These are phyloP conservation scores for Cairneyella variabilis DNA, from an alignment of 495 filamentous ascomycete genomes.

Conservation along the genomic window DNA sequence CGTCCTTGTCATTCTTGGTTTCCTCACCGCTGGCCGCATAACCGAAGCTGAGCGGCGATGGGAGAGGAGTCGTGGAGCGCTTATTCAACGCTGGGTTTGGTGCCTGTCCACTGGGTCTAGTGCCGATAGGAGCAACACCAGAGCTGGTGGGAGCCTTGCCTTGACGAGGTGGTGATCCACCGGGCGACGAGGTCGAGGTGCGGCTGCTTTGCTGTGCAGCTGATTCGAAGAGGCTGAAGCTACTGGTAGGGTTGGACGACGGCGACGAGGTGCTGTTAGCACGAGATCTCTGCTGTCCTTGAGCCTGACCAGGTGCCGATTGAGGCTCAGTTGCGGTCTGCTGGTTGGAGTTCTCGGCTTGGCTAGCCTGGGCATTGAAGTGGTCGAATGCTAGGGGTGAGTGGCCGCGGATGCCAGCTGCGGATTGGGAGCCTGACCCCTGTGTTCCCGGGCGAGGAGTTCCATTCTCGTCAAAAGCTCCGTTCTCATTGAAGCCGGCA, in stretches of 20 bases:
- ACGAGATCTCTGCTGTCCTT: slow-evolving; percentile 63
- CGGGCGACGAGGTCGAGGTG: slow-evolving; percentile 86
- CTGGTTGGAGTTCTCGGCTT: slow-evolving; percentile 29
- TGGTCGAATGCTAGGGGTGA: slow-evolving; percentile 42
- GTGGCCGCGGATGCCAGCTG: slow-evolving; percentile 53
- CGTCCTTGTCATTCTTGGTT: slow-evolving; percentile 24
- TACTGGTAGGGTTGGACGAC: slow-evolving; percentile 61
- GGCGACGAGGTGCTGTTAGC: slow-evolving; percentile 88
- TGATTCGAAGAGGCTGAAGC: slow-evolving; percentile 64
- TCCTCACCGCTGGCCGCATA: slow-evolving; percentile 50
- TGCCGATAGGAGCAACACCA: slow-evolving; percentile 88
- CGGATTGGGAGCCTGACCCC: slow-evolving; percentile 50
- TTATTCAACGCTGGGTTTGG: slow-evolving; percentile 61
- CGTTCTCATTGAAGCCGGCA: slow-evolving; percentile 54
- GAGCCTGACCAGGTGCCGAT: slow-evolving; percentile 24
- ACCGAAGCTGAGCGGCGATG: slow-evolving; percentile 81
- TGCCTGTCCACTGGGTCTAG: slow-evolving; percentile 62
- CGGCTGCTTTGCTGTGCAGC: slow-evolving; percentile 70
- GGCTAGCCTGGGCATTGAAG: slow-evolving; percentile 30
- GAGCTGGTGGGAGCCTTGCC: slow-evolving; percentile 51
- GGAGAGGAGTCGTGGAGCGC: slow-evolving; percentile 83
- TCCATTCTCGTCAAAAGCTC: slow-evolving; percentile 60
- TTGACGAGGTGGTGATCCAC: slow-evolving; percentile 78
- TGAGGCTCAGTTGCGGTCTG: slow-evolving; percentile 29
- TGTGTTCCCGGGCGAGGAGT: slow-evolving; percentile 52